phyloP scores from a whole-genome alignment of 768 basidiomycete genomes.

The Naematelia aurantialba region DNA sequence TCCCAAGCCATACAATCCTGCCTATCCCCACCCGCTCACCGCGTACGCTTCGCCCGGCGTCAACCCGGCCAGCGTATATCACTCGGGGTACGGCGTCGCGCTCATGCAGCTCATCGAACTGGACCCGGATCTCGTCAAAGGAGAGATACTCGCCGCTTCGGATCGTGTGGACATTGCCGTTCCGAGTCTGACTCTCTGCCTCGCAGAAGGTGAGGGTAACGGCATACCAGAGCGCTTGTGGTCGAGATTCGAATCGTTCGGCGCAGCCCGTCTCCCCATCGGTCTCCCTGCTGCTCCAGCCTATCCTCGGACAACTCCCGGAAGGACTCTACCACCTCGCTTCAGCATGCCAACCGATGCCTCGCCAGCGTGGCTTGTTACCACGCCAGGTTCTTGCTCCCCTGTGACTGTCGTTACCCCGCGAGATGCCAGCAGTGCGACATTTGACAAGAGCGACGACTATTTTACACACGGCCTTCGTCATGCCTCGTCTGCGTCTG shows the following conservation, averaged over 20 bases:
- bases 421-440: not conserved
- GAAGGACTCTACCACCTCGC: not conserved
- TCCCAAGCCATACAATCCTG: conserved; percentile 38
- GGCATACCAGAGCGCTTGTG: conserved; percentile 40
- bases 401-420: not conserved
- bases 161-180: conserved; percentile 18
- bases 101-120: conserved; percentile 17
- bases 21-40: conserved; percentile 42
- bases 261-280: conserved; percentile 10
- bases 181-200: conserved; percentile 19
- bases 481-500: conserved; percentile 7
- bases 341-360: conserved; percentile 3
- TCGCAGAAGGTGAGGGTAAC: conserved; percentile 27
- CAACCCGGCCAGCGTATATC: conserved; percentile 22
- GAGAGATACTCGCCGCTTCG: conserved; percentile 29
- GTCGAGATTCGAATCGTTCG: conserved; percentile 27
- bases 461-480: not conserved
- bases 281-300: conserved; percentile 3
- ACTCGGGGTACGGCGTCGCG: conserved; percentile 21
- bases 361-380: not conserved
- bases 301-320: not conserved
- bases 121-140: conserved; percentile 24
- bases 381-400: not conserved
- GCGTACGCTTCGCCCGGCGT: conserved; percentile 41
- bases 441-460: not conserved